These are phyloP conservation scores for Garcia nutans DNA, from an alignment of 345 rosid genomes.

Conservation along the genomic window DNA sequence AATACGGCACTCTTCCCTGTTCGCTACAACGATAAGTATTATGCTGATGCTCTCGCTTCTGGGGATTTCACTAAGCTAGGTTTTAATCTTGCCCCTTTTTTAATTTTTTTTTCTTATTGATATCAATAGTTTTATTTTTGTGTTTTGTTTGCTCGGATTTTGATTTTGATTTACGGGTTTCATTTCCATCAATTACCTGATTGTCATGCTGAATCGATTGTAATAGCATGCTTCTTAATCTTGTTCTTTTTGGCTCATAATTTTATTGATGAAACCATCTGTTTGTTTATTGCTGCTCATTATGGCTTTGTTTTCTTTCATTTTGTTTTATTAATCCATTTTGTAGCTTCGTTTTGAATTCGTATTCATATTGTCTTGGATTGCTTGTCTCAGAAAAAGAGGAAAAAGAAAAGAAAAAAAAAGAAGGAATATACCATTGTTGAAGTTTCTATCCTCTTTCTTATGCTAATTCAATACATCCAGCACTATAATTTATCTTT, in stretches of 20 bases:
- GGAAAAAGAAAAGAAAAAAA: no score
- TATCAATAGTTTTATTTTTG: background rate
- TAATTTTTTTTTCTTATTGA: background rate
- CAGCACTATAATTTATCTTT: background rate
- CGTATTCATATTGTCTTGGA: background rate
- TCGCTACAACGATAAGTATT: constrained; percentile 92
- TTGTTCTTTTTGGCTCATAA: background rate
- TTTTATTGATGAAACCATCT: background rate
- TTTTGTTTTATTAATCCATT: background rate
- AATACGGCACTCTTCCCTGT: constrained; percentile 87
- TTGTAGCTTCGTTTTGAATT: no score
- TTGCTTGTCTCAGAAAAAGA: background rate
- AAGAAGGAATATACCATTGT: no score
- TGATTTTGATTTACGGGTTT: background rate
- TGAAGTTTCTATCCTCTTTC: no score
- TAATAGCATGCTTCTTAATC: background rate
- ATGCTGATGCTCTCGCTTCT: constrained; percentile 77
- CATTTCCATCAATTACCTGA: background rate
- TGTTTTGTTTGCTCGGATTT: background rate
- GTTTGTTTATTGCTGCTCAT: background rate
- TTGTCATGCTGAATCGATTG: background rate
- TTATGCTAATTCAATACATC: no score
- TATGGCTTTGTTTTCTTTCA: background rate
- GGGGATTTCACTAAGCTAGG: constrained; percentile 95
- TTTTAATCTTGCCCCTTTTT: constrained; percentile 20